Evolutionary conservation across 345 rosid genomes (phyloP).

Genomic region (Trapa bicornis): DNA sequence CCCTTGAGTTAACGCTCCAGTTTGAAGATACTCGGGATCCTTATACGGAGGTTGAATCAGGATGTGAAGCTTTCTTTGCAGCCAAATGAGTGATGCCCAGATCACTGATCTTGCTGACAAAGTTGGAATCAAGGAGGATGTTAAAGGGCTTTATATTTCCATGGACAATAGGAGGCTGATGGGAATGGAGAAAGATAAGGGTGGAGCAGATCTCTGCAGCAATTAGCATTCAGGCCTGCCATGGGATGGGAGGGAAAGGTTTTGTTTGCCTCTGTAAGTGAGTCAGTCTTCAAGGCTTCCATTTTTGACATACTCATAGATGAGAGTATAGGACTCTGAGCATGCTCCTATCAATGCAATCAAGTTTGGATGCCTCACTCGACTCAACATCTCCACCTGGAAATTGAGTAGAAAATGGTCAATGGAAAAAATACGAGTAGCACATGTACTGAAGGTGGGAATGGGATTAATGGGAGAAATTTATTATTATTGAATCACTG

Average conservation of each 20-base stretch:
- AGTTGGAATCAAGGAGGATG: constrained; percentile 63
- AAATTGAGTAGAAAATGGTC: constrained; percentile 1
- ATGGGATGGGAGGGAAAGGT: constrained; percentile 30
- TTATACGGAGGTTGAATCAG: constrained; percentile 12
- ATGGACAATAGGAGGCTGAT: constrained; percentile 57
- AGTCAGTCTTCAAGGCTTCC: constrained; percentile 72
- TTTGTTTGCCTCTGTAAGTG: constrained; percentile 27
- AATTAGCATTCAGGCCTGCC: constrained; percentile 52
- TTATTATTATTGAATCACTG: neutral
- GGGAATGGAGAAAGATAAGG: constrained; percentile 77
- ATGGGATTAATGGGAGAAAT: neutral
- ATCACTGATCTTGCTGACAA: constrained; percentile 53
- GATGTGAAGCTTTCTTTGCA: constrained; percentile 19
- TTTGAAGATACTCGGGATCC: constrained; percentile 47
- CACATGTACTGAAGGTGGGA: neutral
- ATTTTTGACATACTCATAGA: constrained; percentile 57
- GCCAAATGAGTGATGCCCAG: constrained; percentile 47
- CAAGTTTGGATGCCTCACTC: constrained; percentile 85
- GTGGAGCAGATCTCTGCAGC: constrained; percentile 75
- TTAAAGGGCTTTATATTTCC: constrained; percentile 77
- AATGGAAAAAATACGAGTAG: neutral
- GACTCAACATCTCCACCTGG: constrained; percentile 64
- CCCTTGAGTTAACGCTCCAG: constrained; percentile 34
- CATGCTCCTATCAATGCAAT: constrained; percentile 66
- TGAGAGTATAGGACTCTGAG: constrained; percentile 65